Evolutionary conservation across 257 asterid genomes (phyloP), one percentile per base, ranked within the genome.

Genomic region (Dorcoceras hygrometricum): DNA sequence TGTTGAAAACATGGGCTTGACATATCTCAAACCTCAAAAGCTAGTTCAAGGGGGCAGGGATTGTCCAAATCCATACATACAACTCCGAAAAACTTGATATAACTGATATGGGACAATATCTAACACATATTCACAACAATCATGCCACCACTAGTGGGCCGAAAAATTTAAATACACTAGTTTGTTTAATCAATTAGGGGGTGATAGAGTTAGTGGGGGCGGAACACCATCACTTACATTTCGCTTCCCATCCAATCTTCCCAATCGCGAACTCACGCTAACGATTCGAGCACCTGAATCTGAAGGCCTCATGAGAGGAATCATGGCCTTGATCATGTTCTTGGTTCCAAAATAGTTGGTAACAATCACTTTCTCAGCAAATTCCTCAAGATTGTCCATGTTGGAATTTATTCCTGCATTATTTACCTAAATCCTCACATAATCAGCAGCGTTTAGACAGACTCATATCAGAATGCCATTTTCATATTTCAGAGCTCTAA

Each of bases 371-470:
- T 81, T 69, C 55, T 90, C 95, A 25, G 96, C 92, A 76, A 27
- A 62, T 75, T 90, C 95, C 71, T 90, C 90, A 0, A 88, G 80
- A 75, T 90, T 94, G 4, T 86, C 90, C 25, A 80, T 63, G 74
- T 90, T 90, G 89, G 64, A 88, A 78, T 90, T 94, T 61, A 88
- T 88, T 72, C 99, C 99, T n/a, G 99, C 99, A 82, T 94, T 94
- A 82, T 94, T 94, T 62, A 94, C 81, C 99, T 94, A 69, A 53
- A 50, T 56, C 54, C 73, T 63, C 71, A 36, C 31, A 72, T 25
- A 58, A 56, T 70, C 75, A 81, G 55, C 23, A 48, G 9, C 46
- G 34, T 60, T 32, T 2, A 12, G 18, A 29, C 8, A 23, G 58
- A 20, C 43, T 28, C 10, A 50, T 3, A 46, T 16, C 4, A 34